Evolutionary conservation across 1,284 basidiomycete species (phyloP).

Genomic region (Volvariella volvacea): DNA sequence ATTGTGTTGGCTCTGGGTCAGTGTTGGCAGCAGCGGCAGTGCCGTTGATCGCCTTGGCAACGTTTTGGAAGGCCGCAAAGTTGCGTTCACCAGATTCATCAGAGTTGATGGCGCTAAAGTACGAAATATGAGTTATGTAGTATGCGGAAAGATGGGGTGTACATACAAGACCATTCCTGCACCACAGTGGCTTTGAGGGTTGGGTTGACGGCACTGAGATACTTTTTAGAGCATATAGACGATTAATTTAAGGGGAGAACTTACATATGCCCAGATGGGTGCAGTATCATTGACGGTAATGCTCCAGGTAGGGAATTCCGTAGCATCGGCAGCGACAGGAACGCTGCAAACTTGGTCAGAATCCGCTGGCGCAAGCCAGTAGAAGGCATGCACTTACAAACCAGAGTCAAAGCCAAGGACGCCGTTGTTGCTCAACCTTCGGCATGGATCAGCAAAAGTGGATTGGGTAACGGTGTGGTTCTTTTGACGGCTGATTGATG

Average conservation of each 20-base stretch:
- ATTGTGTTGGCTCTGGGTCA: slow-evolving; percentile 13
- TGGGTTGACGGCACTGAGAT: slow-evolving; percentile 35
- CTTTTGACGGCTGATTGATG: slow-evolving; percentile 39
- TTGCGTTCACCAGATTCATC: slow-evolving; percentile 37
- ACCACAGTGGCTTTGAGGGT: slow-evolving; percentile 35
- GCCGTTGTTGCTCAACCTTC: slow-evolving; percentile 31
- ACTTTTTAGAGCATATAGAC: background rate
- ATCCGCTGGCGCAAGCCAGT: background rate
- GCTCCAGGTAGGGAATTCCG: slow-evolving; percentile 45
- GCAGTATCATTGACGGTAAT: slow-evolving; percentile 49
- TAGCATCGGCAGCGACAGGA: slow-evolving; percentile 38
- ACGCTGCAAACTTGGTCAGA: slow-evolving; percentile 26
- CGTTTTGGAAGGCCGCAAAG: slow-evolving; percentile 50
- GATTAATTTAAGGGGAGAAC: slow-evolving; percentile 10
- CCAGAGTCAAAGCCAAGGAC: slow-evolving; percentile 49
- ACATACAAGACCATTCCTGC: slow-evolving; percentile 48
- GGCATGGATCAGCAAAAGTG: slow-evolving; percentile 53
- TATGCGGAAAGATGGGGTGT: background rate
- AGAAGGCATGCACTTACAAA: slow-evolving; percentile 33
- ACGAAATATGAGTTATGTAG: slow-evolving; percentile 1
- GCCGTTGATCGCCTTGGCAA: slow-evolving; percentile 38
- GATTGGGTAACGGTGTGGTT: slow-evolving; percentile 70
- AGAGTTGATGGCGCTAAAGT: slow-evolving; percentile 38
- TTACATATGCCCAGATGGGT: slow-evolving; percentile 39
- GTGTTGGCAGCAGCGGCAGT: slow-evolving; percentile 23